Conservation (phyloP, 2,329 filamentous ascomycete species). For the Verticillium longisporum region DNA sequence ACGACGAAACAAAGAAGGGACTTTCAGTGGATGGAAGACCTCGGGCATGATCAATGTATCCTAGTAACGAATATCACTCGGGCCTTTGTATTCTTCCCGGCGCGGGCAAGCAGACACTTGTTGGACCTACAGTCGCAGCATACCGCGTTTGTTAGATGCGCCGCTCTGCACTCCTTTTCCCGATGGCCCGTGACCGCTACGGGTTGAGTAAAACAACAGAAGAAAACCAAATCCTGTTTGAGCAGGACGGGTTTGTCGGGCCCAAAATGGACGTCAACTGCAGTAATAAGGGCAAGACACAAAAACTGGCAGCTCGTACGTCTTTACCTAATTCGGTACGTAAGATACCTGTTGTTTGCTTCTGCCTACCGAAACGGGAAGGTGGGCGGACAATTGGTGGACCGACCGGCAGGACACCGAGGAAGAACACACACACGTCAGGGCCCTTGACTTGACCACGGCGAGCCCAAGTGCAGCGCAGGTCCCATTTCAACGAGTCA, state of each 20-base stretch:
- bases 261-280: too few species aligned
- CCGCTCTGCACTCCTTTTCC: too few species aligned
- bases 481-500: too few species aligned
- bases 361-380: neutral
- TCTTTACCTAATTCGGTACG: neutral
- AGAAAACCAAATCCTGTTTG: too few species aligned
- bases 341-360: neutral
- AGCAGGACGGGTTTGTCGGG: too few species aligned
- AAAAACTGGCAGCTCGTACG: neutral
- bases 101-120: too few species aligned
- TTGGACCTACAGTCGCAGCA: too few species aligned
- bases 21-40: neutral
- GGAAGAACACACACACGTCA: neutral
- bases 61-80: neutral
- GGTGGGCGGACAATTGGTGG: neutral
- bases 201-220: too few species aligned
- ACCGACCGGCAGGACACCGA: neutral
- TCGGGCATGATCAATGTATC: neutral
- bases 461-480: too few species aligned
- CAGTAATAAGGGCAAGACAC: too few species aligned
- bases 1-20: neutral
- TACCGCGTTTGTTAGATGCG: too few species aligned
- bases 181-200: too few species aligned
- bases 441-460: neutral
- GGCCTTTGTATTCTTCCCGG: neutral